Conservation (phyloP, 1,139 yeast genomes). For the Suhomyces coccinellae region DNA sequence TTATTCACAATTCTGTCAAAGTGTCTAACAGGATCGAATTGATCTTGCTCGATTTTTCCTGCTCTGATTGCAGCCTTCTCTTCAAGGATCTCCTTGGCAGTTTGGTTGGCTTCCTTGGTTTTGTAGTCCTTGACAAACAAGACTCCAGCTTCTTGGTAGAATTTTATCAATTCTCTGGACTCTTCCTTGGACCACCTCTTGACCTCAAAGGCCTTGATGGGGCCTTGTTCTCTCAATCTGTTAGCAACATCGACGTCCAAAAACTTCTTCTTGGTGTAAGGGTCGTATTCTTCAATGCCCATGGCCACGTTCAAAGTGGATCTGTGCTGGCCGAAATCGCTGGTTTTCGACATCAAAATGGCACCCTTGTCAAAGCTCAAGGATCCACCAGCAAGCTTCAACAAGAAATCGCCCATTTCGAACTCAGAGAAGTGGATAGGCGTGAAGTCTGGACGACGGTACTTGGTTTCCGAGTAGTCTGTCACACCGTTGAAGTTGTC, state of each 20-base stretch:
- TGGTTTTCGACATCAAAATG: slow-evolving; percentile 62
- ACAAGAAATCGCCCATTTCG: slow-evolving; percentile 63
- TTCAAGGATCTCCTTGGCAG: slow-evolving; percentile 19
- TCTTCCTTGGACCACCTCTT: slow-evolving; percentile 55
- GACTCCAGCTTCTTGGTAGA: slow-evolving; percentile 57
- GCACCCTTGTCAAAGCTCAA: slow-evolving; percentile 58
- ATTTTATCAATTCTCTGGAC: slow-evolving; percentile 52
- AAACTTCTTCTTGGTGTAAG: slow-evolving; percentile 51
- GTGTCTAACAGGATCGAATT: slow-evolving; percentile 26
- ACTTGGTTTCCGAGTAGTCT: slow-evolving; percentile 56
- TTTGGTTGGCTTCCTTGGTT: slow-evolving; percentile 40
- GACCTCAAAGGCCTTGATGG: slow-evolving; percentile 50
- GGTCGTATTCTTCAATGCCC: slow-evolving; percentile 54
- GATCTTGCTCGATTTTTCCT: slow-evolving; percentile 17
- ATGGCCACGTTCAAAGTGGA: slow-evolving; percentile 66
- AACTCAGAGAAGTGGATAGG: slow-evolving; percentile 63
- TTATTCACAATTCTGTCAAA: slow-evolving; percentile 46
- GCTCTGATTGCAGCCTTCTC: slow-evolving; percentile 17
- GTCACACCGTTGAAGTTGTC: slow-evolving; percentile 75
- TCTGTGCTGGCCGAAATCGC: slow-evolving; percentile 23
- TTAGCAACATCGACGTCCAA: slow-evolving; percentile 60
- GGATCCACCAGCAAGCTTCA: slow-evolving; percentile 59
- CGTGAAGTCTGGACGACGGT: slow-evolving; percentile 58
- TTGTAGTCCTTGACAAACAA: slow-evolving; percentile 44
- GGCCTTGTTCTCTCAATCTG: slow-evolving; percentile 45